A percentile compares a stretch with the other conserved stretches of the same genome.
phyloP scores from a whole-genome alignment of 78 protist species.

The Chrysochromulina tobinii region DNA sequence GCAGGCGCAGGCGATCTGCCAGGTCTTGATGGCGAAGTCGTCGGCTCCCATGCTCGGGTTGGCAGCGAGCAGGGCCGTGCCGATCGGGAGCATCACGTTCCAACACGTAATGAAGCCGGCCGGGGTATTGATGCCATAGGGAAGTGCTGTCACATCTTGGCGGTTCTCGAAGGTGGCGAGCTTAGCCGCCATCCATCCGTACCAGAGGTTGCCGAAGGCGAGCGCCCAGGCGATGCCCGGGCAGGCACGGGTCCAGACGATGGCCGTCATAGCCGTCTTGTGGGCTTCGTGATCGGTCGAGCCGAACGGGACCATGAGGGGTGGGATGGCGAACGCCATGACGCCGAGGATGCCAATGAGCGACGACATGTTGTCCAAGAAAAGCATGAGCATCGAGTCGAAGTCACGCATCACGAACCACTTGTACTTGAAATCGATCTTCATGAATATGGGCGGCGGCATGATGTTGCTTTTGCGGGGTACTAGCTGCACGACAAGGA shows the following conservation, averaged over 20 bases:
- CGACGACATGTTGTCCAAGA: conserved; percentile 4
- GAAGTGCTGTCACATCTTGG: neutral
- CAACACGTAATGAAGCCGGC: neutral
- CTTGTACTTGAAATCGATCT: no score
- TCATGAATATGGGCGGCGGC: no score
- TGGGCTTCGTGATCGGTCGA: neutral
- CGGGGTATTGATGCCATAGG: conserved; percentile 19
- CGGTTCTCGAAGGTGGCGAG: neutral
- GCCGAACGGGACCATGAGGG: neutral
- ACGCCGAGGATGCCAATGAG: neutral
- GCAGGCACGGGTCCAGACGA: neutral
- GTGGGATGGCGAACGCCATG: neutral
- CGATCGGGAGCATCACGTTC: neutral
- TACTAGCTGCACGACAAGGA: no score
- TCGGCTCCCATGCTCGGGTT: neutral
- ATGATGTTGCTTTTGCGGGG: no score
- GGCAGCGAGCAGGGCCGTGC: no score
- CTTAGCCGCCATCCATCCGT: neutral
- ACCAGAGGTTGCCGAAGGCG: conserved; percentile 11
- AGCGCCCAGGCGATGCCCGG: neutral
- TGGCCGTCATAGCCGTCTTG: no score
- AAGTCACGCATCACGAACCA: no score
- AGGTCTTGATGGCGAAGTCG: neutral
- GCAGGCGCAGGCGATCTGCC: neutral
- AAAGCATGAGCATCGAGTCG: no score